These are phyloP conservation scores for Cucumis variabilis DNA, from an alignment of 331 rosid genomes.

Conservation along the genomic window DNA sequence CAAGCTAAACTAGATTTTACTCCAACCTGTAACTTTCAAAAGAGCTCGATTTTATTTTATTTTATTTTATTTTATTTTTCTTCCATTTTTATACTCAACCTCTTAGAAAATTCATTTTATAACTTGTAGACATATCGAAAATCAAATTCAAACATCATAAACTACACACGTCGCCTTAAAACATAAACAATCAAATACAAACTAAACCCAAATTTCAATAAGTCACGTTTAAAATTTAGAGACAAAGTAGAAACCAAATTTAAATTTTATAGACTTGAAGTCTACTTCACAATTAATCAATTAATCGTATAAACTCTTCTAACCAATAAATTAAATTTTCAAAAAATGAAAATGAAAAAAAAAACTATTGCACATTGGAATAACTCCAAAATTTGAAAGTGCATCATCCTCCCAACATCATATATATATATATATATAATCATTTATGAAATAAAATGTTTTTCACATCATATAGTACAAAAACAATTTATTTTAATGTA, in stretches of 20 bases:
- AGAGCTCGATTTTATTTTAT: not conserved
- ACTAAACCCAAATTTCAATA: not conserved
- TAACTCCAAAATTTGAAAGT: not conserved
- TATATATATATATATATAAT: not conserved
- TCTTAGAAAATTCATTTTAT: too few species aligned
- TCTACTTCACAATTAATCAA: too few species aligned
- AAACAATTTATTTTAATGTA: not conserved
- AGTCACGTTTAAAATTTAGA: not conserved
- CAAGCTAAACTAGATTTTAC: too few species aligned
- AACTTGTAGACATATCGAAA: not conserved
- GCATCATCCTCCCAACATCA: not conserved
- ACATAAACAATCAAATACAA: not conserved
- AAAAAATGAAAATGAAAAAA: too few species aligned
- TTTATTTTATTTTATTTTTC: too few species aligned
- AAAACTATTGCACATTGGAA: not conserved
- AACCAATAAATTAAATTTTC: too few species aligned
- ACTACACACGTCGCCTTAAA: not conserved
- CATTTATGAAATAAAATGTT: not conserved
- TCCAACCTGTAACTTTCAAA: too few species aligned
- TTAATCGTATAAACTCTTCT: too few species aligned
- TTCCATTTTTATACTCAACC: too few species aligned
- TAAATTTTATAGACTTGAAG: too few species aligned
- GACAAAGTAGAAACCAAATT: too few species aligned
- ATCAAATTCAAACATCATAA: not conserved
- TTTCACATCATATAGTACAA: not conserved